Evolutionary conservation across 805 yeast species (phyloP).

Genomic region (Myxozyma vanderwaltii): DNA sequence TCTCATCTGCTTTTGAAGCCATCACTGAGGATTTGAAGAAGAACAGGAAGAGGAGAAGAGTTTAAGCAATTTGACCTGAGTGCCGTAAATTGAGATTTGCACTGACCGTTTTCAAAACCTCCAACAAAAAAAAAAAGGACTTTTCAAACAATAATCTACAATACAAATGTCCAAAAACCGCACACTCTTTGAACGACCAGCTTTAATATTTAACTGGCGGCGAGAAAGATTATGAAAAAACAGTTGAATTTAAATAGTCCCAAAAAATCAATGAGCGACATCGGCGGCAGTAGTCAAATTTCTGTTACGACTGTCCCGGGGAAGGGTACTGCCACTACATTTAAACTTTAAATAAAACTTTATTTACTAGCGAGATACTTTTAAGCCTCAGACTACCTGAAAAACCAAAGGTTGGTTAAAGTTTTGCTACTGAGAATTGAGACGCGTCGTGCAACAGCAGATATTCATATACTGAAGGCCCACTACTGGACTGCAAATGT

Average conservation of each 20-base stretch:
- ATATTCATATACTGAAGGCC: no score
- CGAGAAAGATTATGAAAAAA: background rate
- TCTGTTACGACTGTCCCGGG: background rate
- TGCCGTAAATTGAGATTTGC: no score
- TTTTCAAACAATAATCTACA: background rate
- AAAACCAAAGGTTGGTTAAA: background rate
- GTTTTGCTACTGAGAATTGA: no score
- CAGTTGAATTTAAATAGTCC: background rate
- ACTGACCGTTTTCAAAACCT: background rate
- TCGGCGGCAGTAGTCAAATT: slow-evolving; percentile 2
- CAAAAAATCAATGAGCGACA: slow-evolving; percentile 7
- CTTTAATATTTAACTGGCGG: background rate
- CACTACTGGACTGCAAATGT: no score
- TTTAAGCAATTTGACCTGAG: no score
- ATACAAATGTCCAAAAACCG: background rate
- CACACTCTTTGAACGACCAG: no score
- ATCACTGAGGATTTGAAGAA: no score
- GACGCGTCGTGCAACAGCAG: no score
- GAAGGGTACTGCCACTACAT: background rate
- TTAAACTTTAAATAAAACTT: background rate
- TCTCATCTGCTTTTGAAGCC: no score
- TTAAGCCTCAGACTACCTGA: background rate
- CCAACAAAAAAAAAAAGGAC: background rate
- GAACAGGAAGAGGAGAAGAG: no score
- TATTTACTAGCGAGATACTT: background rate